Conservation (phyloP, 2,329 filamentous ascomycete genomes). For the Pyrenophora tritici-repentis region DNA sequence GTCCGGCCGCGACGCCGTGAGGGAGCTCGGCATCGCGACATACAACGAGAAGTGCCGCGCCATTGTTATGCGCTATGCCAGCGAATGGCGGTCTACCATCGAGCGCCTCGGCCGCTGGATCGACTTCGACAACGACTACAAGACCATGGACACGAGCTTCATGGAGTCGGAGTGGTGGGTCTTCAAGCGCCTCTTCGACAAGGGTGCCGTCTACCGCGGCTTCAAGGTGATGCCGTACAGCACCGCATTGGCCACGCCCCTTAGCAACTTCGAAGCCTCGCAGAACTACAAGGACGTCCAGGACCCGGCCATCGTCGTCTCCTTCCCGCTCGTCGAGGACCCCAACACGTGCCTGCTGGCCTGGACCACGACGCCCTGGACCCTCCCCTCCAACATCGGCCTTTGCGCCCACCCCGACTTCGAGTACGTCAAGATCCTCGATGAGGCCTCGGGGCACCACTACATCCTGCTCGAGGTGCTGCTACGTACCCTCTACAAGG, state of each 20-base stretch:
- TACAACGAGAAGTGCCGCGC: conserved; percentile 92
- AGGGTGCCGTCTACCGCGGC: conserved; percentile 85
- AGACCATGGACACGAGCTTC: conserved; percentile 93
- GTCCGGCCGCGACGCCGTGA: conserved; percentile 83
- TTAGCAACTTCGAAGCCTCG: conserved; percentile 92
- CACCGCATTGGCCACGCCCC: conserved; percentile 82
- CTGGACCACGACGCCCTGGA: conserved; percentile 87
- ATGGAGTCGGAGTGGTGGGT: conserved; percentile 99
- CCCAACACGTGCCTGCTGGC: conserved; percentile 76
- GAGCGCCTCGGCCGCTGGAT: conserved; percentile 93
- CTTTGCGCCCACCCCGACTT: conserved; percentile 81
- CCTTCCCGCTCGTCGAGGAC: conserved; percentile 81
- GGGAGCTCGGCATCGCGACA: conserved; percentile 80
- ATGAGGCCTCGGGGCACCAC: conserved; percentile 79
- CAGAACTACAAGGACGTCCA: conserved; percentile 95
- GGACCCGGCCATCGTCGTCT: conserved; percentile 86
- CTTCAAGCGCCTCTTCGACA: conserved; percentile 90
- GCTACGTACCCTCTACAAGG: conserved; percentile 84
- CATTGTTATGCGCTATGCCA: conserved; percentile 89
- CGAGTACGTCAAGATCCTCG: conserved; percentile 84
- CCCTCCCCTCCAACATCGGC: conserved; percentile 77
- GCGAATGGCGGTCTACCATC: conserved; percentile 89
- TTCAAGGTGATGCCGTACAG: conserved; percentile 96
- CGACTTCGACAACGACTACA: conserved; percentile 97
- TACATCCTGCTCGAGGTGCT: conserved; percentile 85